phyloP scores from a whole-genome alignment of 139 green algal genomes.

The Asterochloris erici region DNA sequence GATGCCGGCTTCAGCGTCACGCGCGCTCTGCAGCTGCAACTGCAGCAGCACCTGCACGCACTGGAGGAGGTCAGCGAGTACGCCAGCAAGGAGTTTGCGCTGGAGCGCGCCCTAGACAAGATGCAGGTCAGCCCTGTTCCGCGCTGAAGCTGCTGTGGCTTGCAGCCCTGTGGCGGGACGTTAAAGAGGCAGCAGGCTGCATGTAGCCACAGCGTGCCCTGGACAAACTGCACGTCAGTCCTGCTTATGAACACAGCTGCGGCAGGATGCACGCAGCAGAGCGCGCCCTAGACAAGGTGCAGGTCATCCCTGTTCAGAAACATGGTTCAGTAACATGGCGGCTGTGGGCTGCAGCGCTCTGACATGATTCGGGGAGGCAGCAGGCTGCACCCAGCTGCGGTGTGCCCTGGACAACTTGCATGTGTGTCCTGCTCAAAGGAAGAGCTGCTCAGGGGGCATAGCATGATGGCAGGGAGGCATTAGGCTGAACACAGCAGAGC shows the following conservation, averaged over 20 bases:
- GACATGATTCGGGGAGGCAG: background rate
- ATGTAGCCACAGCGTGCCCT: background rate
- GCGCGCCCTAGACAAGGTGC: slow-evolving; percentile 78
- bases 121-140: slow-evolving; percentile 57
- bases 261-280: slow-evolving; percentile 65
- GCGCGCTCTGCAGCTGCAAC: slow-evolving; percentile 59
- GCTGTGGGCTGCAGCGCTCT: background rate
- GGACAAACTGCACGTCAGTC: background rate
- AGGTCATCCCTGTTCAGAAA: slow-evolving; percentile 28
- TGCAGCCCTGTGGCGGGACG: background rate
- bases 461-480: too few species aligned
- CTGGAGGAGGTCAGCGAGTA: slow-evolving; percentile 73
- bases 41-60: slow-evolving; percentile 48
- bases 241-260: too few species aligned
- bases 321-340: too few species aligned
- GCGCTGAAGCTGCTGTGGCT: background rate
- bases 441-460: too few species aligned
- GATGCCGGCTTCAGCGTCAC: slow-evolving; percentile 65
- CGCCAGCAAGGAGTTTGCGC: slow-evolving; percentile 55
- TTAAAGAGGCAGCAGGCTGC: background rate
- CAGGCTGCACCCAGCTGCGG: background rate
- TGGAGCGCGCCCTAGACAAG: slow-evolving; percentile 76
- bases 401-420: background rate
- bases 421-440: too few species aligned
- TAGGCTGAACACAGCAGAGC: slow-evolving; percentile 67